Evolutionary conservation across 2,329 filamentous ascomycete species (phyloP), one percentile per base, ranked within the genome.

Genomic region (Podosphaera leucotricha): DNA sequence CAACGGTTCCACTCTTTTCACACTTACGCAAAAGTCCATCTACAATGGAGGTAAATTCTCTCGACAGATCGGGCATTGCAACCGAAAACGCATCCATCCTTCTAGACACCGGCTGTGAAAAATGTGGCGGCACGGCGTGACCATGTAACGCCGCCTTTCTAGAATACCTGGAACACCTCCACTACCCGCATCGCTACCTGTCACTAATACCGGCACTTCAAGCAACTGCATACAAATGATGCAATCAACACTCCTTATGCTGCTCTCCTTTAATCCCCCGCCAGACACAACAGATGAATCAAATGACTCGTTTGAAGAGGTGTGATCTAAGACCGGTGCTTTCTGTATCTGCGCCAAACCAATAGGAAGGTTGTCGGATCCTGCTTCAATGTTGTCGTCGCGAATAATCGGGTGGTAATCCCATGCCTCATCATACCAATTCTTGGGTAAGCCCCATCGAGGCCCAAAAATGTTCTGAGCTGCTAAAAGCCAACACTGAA

Each of bases 41-140:
- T 68, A 94, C 57, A 93, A 61, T 38, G 86, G 83, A 43, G 87
- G 87, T 55, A 95, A 61, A 47, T 80, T 78, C 63, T 94, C 86
- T 52, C 90, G 71, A 62, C 90, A 95, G 51, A 93, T 94, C 1
- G 90, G 90, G 62, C 90, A 98, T 63, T 93, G 84, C 55, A 98
- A 62, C 46, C 87, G 66, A 59, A 92, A 85, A 57, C 82, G 72
- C 80, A 98, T 90, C 90, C 90, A 95, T 35, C 84, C 85, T 62
- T 95, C 87, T 52, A 98, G 64, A 60, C 90, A 98, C 26, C 70
- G 66, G 46, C 77, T 90, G 58, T 98, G 90, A 59, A 98, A 98
- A 41, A 95, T 85, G 63, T 98, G 90, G 45, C 86, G 68, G 60
- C 90, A 98, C 41, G 90, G 90, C 46, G 90, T 98, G 19, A 95